Evolutionary conservation across 2,329 filamentous ascomycete species (phyloP).

Genomic region (Cladobotryum protrusum): DNA sequence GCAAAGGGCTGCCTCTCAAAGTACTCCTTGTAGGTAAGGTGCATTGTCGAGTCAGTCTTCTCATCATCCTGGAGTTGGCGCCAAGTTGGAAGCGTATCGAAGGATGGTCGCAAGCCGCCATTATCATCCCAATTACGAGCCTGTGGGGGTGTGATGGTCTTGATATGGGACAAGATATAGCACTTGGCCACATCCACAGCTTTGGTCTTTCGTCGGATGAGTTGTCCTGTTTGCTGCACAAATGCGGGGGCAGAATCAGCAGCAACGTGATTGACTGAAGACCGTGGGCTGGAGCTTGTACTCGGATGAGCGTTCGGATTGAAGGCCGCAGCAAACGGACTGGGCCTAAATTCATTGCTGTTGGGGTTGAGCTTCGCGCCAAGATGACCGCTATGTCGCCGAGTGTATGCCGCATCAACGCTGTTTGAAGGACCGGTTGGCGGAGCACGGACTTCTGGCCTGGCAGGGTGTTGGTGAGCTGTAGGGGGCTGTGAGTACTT

Average conservation of each 20-base stretch:
- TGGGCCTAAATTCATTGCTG: constrained; percentile 77
- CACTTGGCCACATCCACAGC: constrained; percentile 66
- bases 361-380: constrained; percentile 57
- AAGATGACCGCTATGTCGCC: constrained; percentile 47
- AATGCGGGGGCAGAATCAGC: constrained; percentile 16
- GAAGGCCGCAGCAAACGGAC: constrained; percentile 72
- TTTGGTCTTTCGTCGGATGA: constrained; percentile 66
- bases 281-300: constrained; percentile 65
- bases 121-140: constrained; percentile 65
- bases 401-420: constrained; percentile 45
- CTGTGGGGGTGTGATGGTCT: constrained; percentile 46
- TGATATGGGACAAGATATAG: constrained; percentile 47
- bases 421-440: constrained; percentile 65
- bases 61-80: constrained; percentile 66
- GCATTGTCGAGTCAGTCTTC: constrained; percentile 58
- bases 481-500: constrained; percentile 39
- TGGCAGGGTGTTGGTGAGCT: constrained; percentile 45
- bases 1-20: constrained; percentile 64
- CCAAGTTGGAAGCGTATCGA: constrained; percentile 82
- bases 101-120: constrained; percentile 76
- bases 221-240: constrained; percentile 28
- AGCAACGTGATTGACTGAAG: constrained; percentile 47
- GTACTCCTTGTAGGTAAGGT: constrained; percentile 65
- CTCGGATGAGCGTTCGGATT: constrained; percentile 64
- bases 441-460: constrained; percentile 62